Conservation (phyloP, 805 yeast genomes). For the Candida boidinii region DNA sequence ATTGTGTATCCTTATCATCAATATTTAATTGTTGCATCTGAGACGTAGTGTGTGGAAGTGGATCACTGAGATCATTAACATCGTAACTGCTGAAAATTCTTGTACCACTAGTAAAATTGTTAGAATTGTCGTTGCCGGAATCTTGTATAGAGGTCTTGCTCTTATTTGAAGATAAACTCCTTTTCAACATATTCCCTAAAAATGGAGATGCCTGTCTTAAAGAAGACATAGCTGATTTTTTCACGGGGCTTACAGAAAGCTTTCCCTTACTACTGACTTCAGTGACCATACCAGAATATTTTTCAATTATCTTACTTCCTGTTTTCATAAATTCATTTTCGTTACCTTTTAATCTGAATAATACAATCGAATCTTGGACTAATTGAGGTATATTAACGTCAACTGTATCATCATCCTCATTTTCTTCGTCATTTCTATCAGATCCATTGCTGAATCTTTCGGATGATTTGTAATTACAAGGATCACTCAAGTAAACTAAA, state of each 20-base stretch:
- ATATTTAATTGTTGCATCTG: no score
- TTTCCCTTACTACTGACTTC: constrained; percentile 11
- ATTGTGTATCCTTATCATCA: no score
- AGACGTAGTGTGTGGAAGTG: no score
- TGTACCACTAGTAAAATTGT: background rate
- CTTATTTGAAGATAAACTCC: constrained; percentile 2
- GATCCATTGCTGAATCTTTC: background rate
- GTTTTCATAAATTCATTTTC: constrained; percentile 1
- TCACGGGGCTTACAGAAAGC: constrained; percentile 10
- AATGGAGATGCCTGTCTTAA: constrained; percentile 5
- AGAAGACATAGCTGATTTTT: constrained; percentile 1
- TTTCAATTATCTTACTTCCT: constrained; percentile 11
- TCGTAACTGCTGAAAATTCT: no score
- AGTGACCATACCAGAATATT: constrained; percentile 14
- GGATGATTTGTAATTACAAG: no score
- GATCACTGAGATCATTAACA: no score
- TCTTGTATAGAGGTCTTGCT: background rate
- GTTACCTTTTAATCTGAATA: constrained; percentile 6
- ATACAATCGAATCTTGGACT: constrained; percentile 12
- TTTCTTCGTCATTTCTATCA: background rate
- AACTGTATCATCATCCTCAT: background rate
- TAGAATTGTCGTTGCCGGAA: no score
- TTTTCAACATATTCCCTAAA: constrained; percentile 7
- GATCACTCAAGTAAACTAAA: no score
- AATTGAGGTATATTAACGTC: constrained; percentile 7